These are phyloP conservation scores for Xylariaceae sp. DNA, from an alignment of 2,329 filamentous ascomycete genomes.

Conservation along the genomic window DNA sequence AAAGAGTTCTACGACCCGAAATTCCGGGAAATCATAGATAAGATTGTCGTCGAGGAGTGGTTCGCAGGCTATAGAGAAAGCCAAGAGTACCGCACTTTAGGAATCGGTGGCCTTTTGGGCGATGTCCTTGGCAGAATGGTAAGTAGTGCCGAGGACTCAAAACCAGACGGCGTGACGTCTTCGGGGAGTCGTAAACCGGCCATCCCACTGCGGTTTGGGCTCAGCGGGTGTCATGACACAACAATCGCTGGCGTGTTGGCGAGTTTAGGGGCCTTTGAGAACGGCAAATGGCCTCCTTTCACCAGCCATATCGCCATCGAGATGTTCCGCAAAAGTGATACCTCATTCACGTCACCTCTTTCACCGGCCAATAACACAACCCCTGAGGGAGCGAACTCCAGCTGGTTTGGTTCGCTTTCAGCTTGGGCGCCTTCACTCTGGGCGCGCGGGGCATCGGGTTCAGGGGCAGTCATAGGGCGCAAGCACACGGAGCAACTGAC, in stretches of 20 bases:
- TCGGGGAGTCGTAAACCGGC: conserved; percentile 31
- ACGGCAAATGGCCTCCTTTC: conserved; percentile 80
- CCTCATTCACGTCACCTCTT: conserved; percentile 6
- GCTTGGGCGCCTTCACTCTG: conserved; percentile 21
- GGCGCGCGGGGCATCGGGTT: conserved; percentile 32
- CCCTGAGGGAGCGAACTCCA: conserved; percentile 7
- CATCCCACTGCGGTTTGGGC: conserved; percentile 61
- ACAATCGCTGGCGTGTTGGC: conserved; percentile 76
- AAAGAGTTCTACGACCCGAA: conserved; percentile 80
- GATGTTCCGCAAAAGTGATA: conserved; percentile 61
- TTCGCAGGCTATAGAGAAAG: conserved; percentile 81
- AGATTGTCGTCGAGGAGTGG: conserved; percentile 87
- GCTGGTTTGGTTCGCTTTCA: conserved; percentile 35
- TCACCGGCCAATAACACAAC: conserved; percentile 14
- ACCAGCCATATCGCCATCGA: conserved; percentile 90
- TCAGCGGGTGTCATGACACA: conserved; percentile 90
- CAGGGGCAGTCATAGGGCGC: conserved; percentile 49
- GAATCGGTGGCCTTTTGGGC: conserved; percentile 78
- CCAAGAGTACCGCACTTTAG: conserved; percentile 79
- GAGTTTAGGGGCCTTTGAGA: conserved; percentile 72
- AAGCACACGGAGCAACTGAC: conserved; percentile 53
- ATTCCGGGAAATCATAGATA: conserved; percentile 62
- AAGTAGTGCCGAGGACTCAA: conserved; percentile 53
- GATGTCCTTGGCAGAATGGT: conserved; percentile 80
- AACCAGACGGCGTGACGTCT: conserved; percentile 41